Percentiles rank a stretch among this genome's conserved stretches.
These are phyloP conservation scores for Phaffomyces thermotolerans DNA, from an alignment of 805 yeast species.

Conservation along the genomic window DNA sequence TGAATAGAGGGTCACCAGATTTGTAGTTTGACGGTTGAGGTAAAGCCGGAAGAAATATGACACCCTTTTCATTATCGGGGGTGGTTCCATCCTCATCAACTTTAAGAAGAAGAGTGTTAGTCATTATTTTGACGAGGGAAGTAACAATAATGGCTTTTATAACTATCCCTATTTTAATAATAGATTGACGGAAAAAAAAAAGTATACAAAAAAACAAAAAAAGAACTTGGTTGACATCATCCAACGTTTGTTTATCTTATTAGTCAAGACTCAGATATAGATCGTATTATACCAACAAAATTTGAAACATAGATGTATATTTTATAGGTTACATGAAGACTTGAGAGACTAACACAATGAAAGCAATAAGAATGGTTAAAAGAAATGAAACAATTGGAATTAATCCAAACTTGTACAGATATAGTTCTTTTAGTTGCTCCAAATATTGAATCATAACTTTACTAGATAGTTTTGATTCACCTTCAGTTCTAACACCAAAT, in stretches of 20 bases:
- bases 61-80: constrained; percentile 29
- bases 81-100: constrained; percentile 31
- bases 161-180: too few species aligned
- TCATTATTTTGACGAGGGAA: not conserved
- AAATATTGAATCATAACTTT: constrained; percentile 43
- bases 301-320: too few species aligned
- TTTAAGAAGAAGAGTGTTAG: constrained; percentile 28
- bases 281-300: too few species aligned
- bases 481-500: constrained; percentile 48
- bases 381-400: constrained; percentile 29
- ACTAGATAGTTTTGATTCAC: constrained; percentile 43
- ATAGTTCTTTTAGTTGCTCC: constrained; percentile 39
- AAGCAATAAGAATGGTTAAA: constrained; percentile 24
- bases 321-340: constrained; percentile 11
- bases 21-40: constrained; percentile 30
- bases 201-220: too few species aligned
- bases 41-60: constrained; percentile 31
- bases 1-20: constrained; percentile 37
- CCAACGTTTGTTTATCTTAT: not conserved
- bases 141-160: too few species aligned
- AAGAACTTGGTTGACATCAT: not conserved
- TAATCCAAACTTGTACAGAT: constrained; percentile 38
- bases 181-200: too few species aligned
- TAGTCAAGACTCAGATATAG: too few species aligned
- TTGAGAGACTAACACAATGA: constrained; percentile 22